Conservation (phyloP, 2,329 filamentous ascomycete genomes). For the Mollisia scopiformis region DNA sequence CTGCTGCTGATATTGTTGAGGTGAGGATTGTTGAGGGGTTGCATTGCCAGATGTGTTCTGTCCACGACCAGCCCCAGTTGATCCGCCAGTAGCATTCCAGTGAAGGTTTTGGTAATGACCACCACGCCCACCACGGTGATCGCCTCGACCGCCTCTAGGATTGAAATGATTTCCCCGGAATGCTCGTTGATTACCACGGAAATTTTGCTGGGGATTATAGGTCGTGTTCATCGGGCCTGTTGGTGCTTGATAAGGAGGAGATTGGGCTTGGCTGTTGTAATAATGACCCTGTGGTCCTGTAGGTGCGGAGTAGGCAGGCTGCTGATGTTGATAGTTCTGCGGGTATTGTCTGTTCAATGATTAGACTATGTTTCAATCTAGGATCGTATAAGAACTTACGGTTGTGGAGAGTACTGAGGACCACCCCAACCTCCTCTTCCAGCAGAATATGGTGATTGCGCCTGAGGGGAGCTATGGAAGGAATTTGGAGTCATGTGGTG, state of each 20-base stretch:
- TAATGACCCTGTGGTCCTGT: conserved; percentile 57
- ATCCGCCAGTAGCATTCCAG: conserved; percentile 61
- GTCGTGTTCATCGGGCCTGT: conserved; percentile 60
- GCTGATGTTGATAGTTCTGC: conserved; percentile 63
- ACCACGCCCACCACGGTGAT: conserved; percentile 56
- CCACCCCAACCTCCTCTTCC: conserved; percentile 55
- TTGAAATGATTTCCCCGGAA: conserved; percentile 64
- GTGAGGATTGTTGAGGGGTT: conserved; percentile 37
- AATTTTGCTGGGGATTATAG: conserved; percentile 43
- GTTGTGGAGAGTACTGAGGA: conserved; percentile 46
- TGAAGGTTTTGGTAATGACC: conserved; percentile 69
- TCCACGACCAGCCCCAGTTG: conserved; percentile 53
- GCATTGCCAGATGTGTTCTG: conserved; percentile 43
- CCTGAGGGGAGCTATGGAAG: conserved; percentile 63
- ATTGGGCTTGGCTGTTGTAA: conserved; percentile 42
- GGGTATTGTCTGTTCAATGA: conserved; percentile 60
- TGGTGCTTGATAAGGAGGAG: conserved; percentile 55
- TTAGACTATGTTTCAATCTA: conserved; percentile 29
- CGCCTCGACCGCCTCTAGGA: conserved; percentile 41
- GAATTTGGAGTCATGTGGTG: conserved; percentile 56
- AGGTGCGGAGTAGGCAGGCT: conserved; percentile 55
- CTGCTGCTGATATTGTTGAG: conserved; percentile 32
- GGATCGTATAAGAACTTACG: conserved; percentile 44
- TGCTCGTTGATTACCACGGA: conserved; percentile 51
- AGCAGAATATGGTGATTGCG: conserved; percentile 61